Percentiles rank a stretch among this genome's conserved stretches.
Evolutionary conservation across 2,329 filamentous ascomycete genomes (phyloP).

Genomic region (Exserohilum turcica): DNA sequence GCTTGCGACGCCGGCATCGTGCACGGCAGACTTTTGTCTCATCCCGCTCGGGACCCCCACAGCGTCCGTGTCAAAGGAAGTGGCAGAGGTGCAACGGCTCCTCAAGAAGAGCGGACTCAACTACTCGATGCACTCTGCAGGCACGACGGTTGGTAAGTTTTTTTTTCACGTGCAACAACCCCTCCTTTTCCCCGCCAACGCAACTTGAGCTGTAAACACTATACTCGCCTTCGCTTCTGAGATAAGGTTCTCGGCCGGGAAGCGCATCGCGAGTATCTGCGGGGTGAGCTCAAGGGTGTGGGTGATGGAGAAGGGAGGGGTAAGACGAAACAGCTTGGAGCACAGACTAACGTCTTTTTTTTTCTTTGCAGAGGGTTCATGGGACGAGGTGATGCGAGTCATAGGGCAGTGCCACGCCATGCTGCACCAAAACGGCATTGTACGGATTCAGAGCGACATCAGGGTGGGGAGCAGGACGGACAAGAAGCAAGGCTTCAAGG

Average conservation of each 20-base stretch:
- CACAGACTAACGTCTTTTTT: conserved; percentile 1
- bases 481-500: conserved; percentile 78
- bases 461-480: conserved; percentile 84
- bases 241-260: conserved; percentile 12
- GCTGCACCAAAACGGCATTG: conserved; percentile 47
- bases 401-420: conserved; percentile 50
- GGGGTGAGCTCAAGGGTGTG: conserved; percentile 4
- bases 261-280: conserved; percentile 5
- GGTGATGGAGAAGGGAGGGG: conserved; percentile 1
- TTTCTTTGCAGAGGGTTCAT: conserved; percentile 72
- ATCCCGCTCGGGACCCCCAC: conserved; percentile 71
- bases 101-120: conserved; percentile 79
- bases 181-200: not conserved
- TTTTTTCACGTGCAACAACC: not conserved
- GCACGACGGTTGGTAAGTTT: conserved; percentile 81
- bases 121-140: conserved; percentile 90
- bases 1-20: conserved; percentile 68
- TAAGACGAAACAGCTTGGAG: not conserved
- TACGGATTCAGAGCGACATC: conserved; percentile 85
- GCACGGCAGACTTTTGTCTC: conserved; percentile 89
- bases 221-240: not conserved
- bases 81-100: conserved; percentile 86
- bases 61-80: conserved; percentile 64
- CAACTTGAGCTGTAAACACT: not conserved
- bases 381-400: conserved; percentile 80